These are phyloP conservation scores for Ogataea paradorogensis DNA, from an alignment of 805 yeast genomes.

Conservation along the genomic window DNA sequence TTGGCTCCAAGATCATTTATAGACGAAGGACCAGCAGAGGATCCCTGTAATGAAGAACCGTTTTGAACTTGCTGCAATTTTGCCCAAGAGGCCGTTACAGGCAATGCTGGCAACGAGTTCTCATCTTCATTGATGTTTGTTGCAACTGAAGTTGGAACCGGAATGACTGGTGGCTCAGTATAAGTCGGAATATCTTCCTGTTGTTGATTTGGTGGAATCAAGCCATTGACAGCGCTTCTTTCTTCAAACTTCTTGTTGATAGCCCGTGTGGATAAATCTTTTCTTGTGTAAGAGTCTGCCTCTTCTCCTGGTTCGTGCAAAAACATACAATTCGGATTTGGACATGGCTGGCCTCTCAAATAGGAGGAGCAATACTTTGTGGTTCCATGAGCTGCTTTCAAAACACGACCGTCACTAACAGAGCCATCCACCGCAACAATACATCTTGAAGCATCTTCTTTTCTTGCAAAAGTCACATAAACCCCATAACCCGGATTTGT, in stretches of 20 bases:
- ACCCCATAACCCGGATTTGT: slow-evolving; percentile 84
- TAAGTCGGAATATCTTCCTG: slow-evolving; percentile 5
- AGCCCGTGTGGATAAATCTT: slow-evolving; percentile 76
- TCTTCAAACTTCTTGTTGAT: slow-evolving; percentile 51
- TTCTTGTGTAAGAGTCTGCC: slow-evolving; percentile 93
- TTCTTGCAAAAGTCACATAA: slow-evolving; percentile 87
- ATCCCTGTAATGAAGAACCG: slow-evolving; percentile 30
- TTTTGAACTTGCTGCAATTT: slow-evolving; percentile 21
- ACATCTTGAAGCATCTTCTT: slow-evolving; percentile 94
- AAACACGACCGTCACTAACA: slow-evolving; percentile 81
- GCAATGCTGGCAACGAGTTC: slow-evolving; percentile 40
- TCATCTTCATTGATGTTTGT: slow-evolving; percentile 17
- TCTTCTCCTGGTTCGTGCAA: slow-evolving; percentile 99
- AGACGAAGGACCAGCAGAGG: slow-evolving; percentile 4
- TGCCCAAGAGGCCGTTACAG: slow-evolving; percentile 72
- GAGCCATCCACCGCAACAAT: slow-evolving; percentile 92
- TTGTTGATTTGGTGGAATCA: slow-evolving; percentile 26
- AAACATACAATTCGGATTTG: slow-evolving; percentile 98
- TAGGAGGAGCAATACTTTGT: slow-evolving; percentile 98
- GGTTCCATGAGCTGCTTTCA: slow-evolving; percentile 97
- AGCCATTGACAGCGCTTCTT: slow-evolving; percentile 35
- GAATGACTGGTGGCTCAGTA: slow-evolving; percentile 12
- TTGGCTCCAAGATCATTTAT: slow-evolving; percentile 7
- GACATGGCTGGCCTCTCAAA: slow-evolving; percentile 91
- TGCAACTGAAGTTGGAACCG: slow-evolving; percentile 1